Base-by-base conservation (phyloP, 345 rosid genomes). In the Gossypium sturtianum region DNA sequence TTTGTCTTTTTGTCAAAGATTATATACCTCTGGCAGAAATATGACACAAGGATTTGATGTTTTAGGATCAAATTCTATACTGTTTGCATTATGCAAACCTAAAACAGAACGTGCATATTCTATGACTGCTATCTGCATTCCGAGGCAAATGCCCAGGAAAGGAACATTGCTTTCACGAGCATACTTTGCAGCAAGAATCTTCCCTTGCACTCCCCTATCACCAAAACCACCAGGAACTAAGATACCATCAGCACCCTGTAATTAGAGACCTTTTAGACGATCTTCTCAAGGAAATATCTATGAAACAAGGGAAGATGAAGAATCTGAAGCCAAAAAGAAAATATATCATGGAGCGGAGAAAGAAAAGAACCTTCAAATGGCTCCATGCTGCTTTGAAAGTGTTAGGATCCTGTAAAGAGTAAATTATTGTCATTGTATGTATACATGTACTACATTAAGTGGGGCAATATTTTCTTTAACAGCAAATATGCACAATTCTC, bases 211-310 rank as follows among this genome's bases (percentile, higher is more conserved):
- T 72, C 97, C 97, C 82, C 94, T 82, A 75, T 90, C 93, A 76
- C 97, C 97, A 84, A 92, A 92, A 65, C 97, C 97, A 71, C 95
- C 97, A 15, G 97, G 97, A 66, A 92, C 97, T 57, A 92, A 82
- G 78, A 89, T 67, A 68, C 97, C 94, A 79, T 87, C 88, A 72
- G 95, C 88, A 76, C 88, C 89, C 93, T 91, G 86, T 69, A 82
- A 68, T 47, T 20, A 25, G 54, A 15, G 20, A 44, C 64, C 17
- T 47, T 16, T 79, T 22, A 78, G 75, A 27, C 51, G 34, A 72
- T 25, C 65, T 62, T 49, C 7, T 20, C 16, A 45, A 29, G 59
- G 19, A 51, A 62, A 47, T 15, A 47, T 34, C 2, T 58, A 58
- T 3, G 16, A 58, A 58, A 9, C 73, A 61, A 17, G 44, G 17